phyloP scores from a whole-genome alignment of 495 filamentous ascomycete genomes.

The Aspergillus hancockii region DNA sequence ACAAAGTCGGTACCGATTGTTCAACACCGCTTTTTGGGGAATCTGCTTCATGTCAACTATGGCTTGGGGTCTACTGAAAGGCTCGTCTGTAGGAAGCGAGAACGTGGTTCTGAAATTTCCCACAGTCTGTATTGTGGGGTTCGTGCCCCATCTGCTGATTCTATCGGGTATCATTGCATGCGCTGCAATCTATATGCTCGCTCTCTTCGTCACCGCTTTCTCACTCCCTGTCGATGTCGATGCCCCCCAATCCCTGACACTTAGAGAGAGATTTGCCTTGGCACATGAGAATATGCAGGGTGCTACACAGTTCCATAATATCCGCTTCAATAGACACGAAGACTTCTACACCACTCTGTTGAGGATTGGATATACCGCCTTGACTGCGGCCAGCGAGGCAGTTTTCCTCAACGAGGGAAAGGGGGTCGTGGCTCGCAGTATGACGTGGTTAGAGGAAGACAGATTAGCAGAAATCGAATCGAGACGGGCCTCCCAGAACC shows the following conservation, averaged over 20 bases:
- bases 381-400: conserved; percentile 91
- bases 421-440: conserved; percentile 67
- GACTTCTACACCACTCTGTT: conserved; percentile 94
- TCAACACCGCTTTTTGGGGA: conserved; percentile 88
- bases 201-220: conserved; percentile 73
- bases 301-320: conserved; percentile 75
- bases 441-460: conserved; percentile 93
- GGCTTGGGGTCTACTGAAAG: conserved; percentile 65
- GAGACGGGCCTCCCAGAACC: conserved; percentile 19
- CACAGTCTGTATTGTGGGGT: conserved; percentile 91
- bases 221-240: conserved; percentile 56
- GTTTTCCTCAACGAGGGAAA: conserved; percentile 92
- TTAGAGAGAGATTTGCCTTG: conserved; percentile 56
- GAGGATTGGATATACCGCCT: conserved; percentile 77
- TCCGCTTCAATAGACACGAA: conserved; percentile 78
- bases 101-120: conserved; percentile 72
- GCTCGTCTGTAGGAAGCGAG: conserved; percentile 48
- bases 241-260: conserved; percentile 32
- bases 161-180: conserved; percentile 76
- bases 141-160: conserved; percentile 88
- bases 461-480: conserved; percentile 62
- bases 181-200: conserved; percentile 70
- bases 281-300: conserved; percentile 92
- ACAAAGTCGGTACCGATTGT: conserved; percentile 72
- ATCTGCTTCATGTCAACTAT: conserved; percentile 83